Evolutionary conservation across 2,329 filamentous ascomycete species (phyloP), one percentile per base, ranked within the genome.

Genomic region (Xylaria hypoxylon): DNA sequence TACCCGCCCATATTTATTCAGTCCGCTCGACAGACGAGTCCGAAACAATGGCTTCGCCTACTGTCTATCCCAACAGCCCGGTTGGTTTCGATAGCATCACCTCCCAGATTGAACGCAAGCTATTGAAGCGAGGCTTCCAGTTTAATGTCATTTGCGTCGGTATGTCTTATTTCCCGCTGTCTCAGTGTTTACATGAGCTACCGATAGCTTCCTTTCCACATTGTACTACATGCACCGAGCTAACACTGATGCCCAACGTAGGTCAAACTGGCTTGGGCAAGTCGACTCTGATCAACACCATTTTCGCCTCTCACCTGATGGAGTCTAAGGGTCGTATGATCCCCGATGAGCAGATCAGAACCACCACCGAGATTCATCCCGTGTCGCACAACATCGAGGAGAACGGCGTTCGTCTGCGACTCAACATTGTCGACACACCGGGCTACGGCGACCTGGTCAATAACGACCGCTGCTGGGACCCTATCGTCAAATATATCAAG

Each of bases 401-500:
- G 86, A 99, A 99, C 80, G 96, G 96, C 75, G 96, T 99, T 74
- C 94, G 96, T 79, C 90, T 99, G 77, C 89, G 96, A 77, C 87
- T 99, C 78, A 99, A 98, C 89, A 99, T 99, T 78, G 96, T 99
- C 77, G 96, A 99, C 80, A 99, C 96, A 71, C 96, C 96, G 71
- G 96, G 96, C 72, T 99, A 99, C 78, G 96, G 96, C 78, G 96
- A 99, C 78, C 89, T 97, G 79, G 96, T 99, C 83, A 99, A 99
- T 89, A 99, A 99, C 83, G 96, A 99, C 85, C 92, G 96, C 87
- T 99, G 96, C 90, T 99, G 96, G 96, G 96, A 99, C 80, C 96
- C 96, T 71, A 99, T 99, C 80, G 95, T 99, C 87, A 99, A 99
- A 87, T 99, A 99, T 85, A 99, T 99, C 88, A 99, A 99, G 88